Evolutionary conservation across 2,329 filamentous ascomycete genomes (phyloP).

Genomic region (Curvularia hawaiiensis): DNA sequence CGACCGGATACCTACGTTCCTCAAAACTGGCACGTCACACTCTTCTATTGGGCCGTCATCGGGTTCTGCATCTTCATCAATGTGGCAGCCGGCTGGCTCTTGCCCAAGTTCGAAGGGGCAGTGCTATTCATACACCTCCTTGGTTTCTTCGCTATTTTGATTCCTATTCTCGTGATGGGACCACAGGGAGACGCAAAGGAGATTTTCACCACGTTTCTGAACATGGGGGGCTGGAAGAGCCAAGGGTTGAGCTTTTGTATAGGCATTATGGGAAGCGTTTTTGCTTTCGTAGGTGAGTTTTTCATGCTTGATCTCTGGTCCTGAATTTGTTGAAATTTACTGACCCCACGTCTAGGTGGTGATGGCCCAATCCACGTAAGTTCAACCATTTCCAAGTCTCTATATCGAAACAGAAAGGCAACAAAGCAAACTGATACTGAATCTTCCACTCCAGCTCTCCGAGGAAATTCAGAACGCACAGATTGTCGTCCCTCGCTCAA

Average conservation of each 20-base stretch:
- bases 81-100: slow-evolving; percentile 47
- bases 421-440: neutral
- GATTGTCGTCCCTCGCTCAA: slow-evolving; percentile 40
- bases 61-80: slow-evolving; percentile 51
- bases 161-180: slow-evolving; percentile 52
- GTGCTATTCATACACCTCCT: slow-evolving; percentile 55
- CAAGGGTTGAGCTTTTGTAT: slow-evolving; percentile 52
- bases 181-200: slow-evolving; percentile 45
- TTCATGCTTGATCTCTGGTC: neutral
- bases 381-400: neutral
- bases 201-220: slow-evolving; percentile 54
- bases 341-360: slow-evolving; percentile 13
- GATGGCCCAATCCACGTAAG: slow-evolving; percentile 48
- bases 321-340: neutral
- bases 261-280: slow-evolving; percentile 45
- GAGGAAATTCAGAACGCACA: slow-evolving; percentile 42
- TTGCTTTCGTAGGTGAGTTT: slow-evolving; percentile 41
- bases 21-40: slow-evolving; percentile 56
- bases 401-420: neutral
- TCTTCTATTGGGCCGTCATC: slow-evolving; percentile 54
- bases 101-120: slow-evolving; percentile 55
- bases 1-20: slow-evolving; percentile 43
- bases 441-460: slow-evolving; percentile 27
- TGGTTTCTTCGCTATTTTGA: slow-evolving; percentile 57
- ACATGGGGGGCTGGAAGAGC: slow-evolving; percentile 52